Evolutionary conservation across 192 early-diverging fungal genomes (phyloP), one percentile per base, ranked within the genome.

Genomic region (Gamsiella multidivaricata): DNA sequence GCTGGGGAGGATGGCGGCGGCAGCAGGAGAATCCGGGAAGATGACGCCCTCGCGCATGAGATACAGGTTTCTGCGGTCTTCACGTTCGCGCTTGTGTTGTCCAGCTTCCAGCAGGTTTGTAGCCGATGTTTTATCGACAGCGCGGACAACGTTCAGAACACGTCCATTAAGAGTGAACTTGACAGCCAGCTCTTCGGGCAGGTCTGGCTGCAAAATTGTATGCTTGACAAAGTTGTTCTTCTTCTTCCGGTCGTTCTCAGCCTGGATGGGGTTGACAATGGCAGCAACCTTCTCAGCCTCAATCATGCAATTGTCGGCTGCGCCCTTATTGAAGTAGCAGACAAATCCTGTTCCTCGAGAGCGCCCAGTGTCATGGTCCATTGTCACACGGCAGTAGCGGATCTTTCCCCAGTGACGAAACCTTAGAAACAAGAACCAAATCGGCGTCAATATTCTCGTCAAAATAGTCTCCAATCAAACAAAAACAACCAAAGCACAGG

Each of bases 281-380:
- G 82, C 66, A 34, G 81, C 62, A 1, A 94, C 86, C 72, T 85
- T 86, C 17, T 89, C 83, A 26, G 92, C 93, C 31, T 86, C 93
- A 25, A 74, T 86, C 54, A 96, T 81, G 69, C 95, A 97, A 36
- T 81, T 80, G 18, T 90, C 87, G 3, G 95, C 94, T 63, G 92
- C 91, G 28, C 82, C 83, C 33, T 86, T 72, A 28, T 89, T 81
- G 68, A 79, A 82, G 84, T 94, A 97, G 83, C 94, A 94, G 31
- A 97, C 94, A 80, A 98, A 98, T 14, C 90, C 97, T n/a, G 96
- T 96, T 23, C 97, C 97, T 8, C 93, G 89, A 20, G 94, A 92
- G n/a, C 88, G 86, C 22, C 93, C 93, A 34, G 95, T 96, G 26
- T 86, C 84, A 11, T 84, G 80, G 67, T 97, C 96, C 70, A 89